Percentiles rank a stretch among this genome's conserved stretches.
phyloP scores from a whole-genome alignment of 345 rosid genomes.

The Lenwebbia sp. region DNA sequence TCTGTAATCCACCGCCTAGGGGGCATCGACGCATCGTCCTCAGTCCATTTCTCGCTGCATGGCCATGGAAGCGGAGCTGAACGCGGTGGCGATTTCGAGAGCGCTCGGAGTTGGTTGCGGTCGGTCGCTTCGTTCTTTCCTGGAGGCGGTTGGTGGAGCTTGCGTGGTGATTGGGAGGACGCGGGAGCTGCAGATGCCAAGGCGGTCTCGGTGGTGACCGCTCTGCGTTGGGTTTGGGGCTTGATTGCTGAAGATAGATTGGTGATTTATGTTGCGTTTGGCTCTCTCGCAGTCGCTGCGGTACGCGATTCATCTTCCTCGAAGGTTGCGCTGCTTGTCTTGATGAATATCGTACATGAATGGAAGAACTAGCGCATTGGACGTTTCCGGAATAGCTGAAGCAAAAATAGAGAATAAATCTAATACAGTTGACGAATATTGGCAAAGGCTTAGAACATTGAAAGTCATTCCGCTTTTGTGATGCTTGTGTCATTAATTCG shows the following conservation, averaged over 20 bases:
- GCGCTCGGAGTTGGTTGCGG: neutral
- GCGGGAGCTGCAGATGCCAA: neutral
- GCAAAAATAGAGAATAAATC: neutral
- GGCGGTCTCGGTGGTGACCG: conserved; percentile 12
- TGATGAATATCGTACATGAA: neutral
- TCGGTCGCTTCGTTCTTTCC: neutral
- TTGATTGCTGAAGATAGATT: conserved; percentile 27
- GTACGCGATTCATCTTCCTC: neutral
- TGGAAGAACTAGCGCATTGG: neutral
- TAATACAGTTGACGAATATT: neutral
- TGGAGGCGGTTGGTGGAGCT: conserved; percentile 27
- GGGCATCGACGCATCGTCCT: neutral
- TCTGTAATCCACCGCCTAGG: neutral
- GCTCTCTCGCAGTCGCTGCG: conserved; percentile 29
- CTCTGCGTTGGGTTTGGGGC: conserved; percentile 31
- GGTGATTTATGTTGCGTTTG: conserved; percentile 25
- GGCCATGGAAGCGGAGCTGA: neutral
- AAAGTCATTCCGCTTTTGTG: neutral
- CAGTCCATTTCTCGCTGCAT: neutral
- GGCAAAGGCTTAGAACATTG: neutral
- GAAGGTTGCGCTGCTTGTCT: neutral
- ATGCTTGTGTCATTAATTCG: neutral
- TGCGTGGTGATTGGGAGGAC: conserved; percentile 3
- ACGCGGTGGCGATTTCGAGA: neutral
- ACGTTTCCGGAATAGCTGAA: neutral